phyloP scores from a whole-genome alignment of 495 filamentous ascomycete species.

The Tetracladium marchalianum region DNA sequence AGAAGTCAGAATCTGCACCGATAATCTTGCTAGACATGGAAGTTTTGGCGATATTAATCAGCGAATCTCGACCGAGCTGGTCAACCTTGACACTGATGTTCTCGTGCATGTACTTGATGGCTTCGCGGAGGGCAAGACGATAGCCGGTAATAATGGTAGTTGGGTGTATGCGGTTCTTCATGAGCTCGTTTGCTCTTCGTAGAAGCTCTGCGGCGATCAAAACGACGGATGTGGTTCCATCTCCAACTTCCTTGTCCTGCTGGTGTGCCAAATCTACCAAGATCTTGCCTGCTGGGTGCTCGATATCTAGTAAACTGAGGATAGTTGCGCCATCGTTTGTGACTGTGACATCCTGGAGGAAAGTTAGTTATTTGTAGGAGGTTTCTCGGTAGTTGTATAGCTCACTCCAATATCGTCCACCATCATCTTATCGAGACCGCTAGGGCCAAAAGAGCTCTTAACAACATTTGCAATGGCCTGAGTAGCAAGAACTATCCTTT shows the following conservation, averaged over 20 bases:
- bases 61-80: constrained; percentile 73
- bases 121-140: constrained; percentile 87
- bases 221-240: constrained; percentile 97
- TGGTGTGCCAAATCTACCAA: constrained; percentile 95
- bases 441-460: constrained; percentile 96
- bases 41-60: constrained; percentile 93
- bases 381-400: constrained; percentile 10
- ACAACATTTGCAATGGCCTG: constrained; percentile 98
- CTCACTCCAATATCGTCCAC: constrained; percentile 96
- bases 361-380: constrained; percentile 9
- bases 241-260: constrained; percentile 97
- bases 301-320: constrained; percentile 85
- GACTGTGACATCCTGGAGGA: constrained; percentile 83
- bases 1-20: constrained; percentile 92
- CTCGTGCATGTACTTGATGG: constrained; percentile 97
- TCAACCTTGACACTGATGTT: constrained; percentile 95
- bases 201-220: constrained; percentile 95
- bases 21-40: constrained; percentile 99
- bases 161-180: constrained; percentile 99
- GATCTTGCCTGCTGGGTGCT: constrained; percentile 97
- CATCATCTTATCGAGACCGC: constrained; percentile 99
- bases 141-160: constrained; percentile 99
- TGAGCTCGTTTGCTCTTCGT: constrained; percentile 88
- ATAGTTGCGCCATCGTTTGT: constrained; percentile 99
- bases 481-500: constrained; percentile 69